These are phyloP conservation scores for Candida schatavii DNA, from an alignment of 805 yeast species.

Conservation along the genomic window DNA sequence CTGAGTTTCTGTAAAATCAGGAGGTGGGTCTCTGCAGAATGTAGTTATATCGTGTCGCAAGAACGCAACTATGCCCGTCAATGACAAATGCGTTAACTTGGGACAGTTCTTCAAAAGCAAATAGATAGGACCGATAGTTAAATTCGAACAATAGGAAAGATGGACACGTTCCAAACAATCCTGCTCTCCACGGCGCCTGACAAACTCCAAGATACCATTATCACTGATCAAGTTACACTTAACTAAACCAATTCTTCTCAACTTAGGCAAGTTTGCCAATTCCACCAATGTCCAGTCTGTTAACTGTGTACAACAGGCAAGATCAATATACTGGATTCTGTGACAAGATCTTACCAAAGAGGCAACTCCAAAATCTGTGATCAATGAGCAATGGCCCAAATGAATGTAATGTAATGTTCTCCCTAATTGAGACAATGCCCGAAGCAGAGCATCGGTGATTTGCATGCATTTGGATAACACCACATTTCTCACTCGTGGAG, in stretches of 20 bases:
- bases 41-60: constrained; percentile 79
- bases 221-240: constrained; percentile 88
- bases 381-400: constrained; percentile 87
- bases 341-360: constrained; percentile 73
- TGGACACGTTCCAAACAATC: constrained; percentile 91
- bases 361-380: constrained; percentile 86
- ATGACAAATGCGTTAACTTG: constrained; percentile 80
- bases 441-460: constrained; percentile 77
- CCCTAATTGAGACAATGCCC: constrained; percentile 70
- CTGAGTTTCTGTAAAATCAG: constrained; percentile 86
- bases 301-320: constrained; percentile 89
- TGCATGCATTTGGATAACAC: constrained; percentile 85
- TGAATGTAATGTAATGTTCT: constrained; percentile 84
- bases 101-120: constrained; percentile 77
- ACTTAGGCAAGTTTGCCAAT: constrained; percentile 69
- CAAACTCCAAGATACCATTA: constrained; percentile 70
- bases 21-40: constrained; percentile 89
- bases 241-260: constrained; percentile 89
- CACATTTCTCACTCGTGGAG: constrained; percentile 85
- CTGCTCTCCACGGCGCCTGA: constrained; percentile 63
- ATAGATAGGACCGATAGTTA: constrained; percentile 75
- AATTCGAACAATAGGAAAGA: constrained; percentile 81
- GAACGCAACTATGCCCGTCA: constrained; percentile 91
- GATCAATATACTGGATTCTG: constrained; percentile 85
- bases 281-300: constrained; percentile 81